Conservation (phyloP, 768 basidiomycete genomes). For the Lactarius evosmus region DNA sequence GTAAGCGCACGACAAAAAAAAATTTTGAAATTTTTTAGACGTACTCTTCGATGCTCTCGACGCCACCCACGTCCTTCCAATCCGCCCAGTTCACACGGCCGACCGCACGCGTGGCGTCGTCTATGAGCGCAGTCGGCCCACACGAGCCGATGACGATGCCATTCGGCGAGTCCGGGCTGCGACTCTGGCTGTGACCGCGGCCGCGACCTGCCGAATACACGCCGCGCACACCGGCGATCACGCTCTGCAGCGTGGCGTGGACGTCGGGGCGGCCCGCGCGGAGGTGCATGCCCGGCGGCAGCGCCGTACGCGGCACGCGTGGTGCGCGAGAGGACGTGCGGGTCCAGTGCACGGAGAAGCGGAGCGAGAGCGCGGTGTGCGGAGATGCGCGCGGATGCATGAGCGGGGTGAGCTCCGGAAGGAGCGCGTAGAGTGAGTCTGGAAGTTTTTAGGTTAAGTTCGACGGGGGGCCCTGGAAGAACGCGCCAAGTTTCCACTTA, state of each 20-base stretch:
- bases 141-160: slow-evolving; percentile 45
- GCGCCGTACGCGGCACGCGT: slow-evolving; percentile 22
- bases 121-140: slow-evolving; percentile 40
- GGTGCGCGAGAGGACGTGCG: slow-evolving; percentile 35
- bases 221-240: slow-evolving; percentile 30
- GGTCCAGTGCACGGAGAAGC: slow-evolving; percentile 45
- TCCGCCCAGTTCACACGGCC: slow-evolving; percentile 33
- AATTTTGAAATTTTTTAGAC: neutral
- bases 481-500: slow-evolving; percentile 29
- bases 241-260: slow-evolving; percentile 27
- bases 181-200: neutral
- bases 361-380: slow-evolving; percentile 35
- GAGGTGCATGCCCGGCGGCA: slow-evolving; percentile 35
- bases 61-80: slow-evolving; percentile 30
- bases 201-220: slow-evolving; percentile 23
- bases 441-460: slow-evolving; percentile 25
- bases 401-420: slow-evolving; percentile 40
- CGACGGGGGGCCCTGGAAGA: slow-evolving; percentile 13
- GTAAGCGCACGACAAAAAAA: neutral
- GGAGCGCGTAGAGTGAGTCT: slow-evolving; percentile 39
- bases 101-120: slow-evolving; percentile 39
- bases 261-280: slow-evolving; percentile 33
- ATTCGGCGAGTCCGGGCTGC: slow-evolving; percentile 13
- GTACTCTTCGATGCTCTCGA: slow-evolving; percentile 29
- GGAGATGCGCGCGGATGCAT: slow-evolving; percentile 35